phyloP scores from a whole-genome alignment of 768 basidiomycete genomes.

The Suillus americanus region DNA sequence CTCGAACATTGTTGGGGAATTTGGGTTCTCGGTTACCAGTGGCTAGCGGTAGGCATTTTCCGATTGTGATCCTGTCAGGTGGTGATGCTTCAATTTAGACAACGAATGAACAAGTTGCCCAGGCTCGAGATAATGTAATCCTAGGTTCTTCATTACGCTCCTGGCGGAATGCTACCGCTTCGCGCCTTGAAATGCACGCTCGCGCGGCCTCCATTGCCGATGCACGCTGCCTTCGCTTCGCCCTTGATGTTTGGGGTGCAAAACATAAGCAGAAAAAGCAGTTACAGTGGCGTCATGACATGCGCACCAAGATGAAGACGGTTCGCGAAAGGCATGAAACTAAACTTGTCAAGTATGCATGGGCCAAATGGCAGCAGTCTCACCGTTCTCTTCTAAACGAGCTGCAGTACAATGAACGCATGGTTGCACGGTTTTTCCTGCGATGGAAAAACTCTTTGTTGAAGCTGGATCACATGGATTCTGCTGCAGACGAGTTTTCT shows the following conservation, averaged over 20 bases:
- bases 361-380: conserved; percentile 66
- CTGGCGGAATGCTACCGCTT: conserved; percentile 52
- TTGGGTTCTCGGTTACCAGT: conserved; percentile 69
- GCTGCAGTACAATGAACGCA: conserved; percentile 45
- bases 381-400: conserved; percentile 52
- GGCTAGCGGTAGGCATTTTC: conserved; percentile 63
- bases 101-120: conserved; percentile 65
- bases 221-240: conserved; percentile 40
- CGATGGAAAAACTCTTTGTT: conserved; percentile 54
- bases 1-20: conserved; percentile 72
- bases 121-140: conserved; percentile 67
- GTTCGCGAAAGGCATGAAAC: conserved; percentile 56
- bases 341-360: conserved; percentile 55
- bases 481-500: conserved; percentile 49
- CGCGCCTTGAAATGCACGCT: conserved; percentile 38
- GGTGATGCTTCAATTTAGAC: conserved; percentile 44
- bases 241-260: conserved; percentile 52
- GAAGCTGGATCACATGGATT: conserved; percentile 43
- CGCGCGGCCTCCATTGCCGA: conserved; percentile 47
- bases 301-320: conserved; percentile 68
- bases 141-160: conserved; percentile 56
- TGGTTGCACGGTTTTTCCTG: conserved; percentile 44
- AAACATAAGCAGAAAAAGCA: conserved; percentile 56
- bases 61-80: conserved; percentile 14
- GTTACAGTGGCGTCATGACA: conserved; percentile 61